Evolutionary conservation across 2,329 filamentous ascomycete species (phyloP).

Genomic region (Colletotrichum liaoningense): DNA sequence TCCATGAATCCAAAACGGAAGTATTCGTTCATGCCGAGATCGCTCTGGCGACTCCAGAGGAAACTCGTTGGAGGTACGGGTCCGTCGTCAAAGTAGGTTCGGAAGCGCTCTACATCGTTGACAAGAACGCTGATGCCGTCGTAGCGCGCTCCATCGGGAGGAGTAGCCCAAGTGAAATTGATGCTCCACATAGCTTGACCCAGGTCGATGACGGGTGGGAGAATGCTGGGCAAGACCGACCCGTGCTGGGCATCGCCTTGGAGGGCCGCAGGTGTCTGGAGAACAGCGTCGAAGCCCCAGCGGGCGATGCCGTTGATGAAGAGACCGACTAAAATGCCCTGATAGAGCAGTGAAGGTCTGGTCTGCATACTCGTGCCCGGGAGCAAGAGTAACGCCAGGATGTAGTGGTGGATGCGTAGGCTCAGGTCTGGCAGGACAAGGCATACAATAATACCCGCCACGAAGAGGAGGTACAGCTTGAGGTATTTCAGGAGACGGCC

Average conservation of each 20-base stretch:
- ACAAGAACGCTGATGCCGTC: constrained; percentile 85
- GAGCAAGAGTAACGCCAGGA: constrained; percentile 86
- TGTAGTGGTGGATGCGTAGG: constrained; percentile 94
- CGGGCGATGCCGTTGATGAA: constrained; percentile 95
- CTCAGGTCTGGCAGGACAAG: constrained; percentile 80
- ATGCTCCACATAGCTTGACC: constrained; percentile 70
- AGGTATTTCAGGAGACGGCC: constrained; percentile 83
- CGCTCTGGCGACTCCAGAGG: constrained; percentile 67
- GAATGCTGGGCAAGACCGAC: constrained; percentile 68
- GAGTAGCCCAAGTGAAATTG: constrained; percentile 66
- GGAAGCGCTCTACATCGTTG: constrained; percentile 86
- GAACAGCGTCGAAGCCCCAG: constrained; percentile 91
- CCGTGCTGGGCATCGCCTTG: constrained; percentile 75
- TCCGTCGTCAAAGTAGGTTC: constrained; percentile 74
- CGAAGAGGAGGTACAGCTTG: constrained; percentile 79
- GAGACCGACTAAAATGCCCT: constrained; percentile 88
- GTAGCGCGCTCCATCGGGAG: constrained; percentile 61
- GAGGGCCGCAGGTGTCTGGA: constrained; percentile 83
- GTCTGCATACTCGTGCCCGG: constrained; percentile 92
- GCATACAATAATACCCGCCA: constrained; percentile 74
- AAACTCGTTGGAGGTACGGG: constrained; percentile 59
- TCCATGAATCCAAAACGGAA: constrained; percentile 82
- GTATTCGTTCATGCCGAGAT: constrained; percentile 70
- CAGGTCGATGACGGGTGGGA: constrained; percentile 58
- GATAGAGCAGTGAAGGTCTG: constrained; percentile 84